Percentiles rank a stretch among this genome's conserved stretches.
These are phyloP conservation scores for Microsporum ferrugineum DNA, from an alignment of 2,329 filamentous ascomycete genomes.

Conservation along the genomic window DNA sequence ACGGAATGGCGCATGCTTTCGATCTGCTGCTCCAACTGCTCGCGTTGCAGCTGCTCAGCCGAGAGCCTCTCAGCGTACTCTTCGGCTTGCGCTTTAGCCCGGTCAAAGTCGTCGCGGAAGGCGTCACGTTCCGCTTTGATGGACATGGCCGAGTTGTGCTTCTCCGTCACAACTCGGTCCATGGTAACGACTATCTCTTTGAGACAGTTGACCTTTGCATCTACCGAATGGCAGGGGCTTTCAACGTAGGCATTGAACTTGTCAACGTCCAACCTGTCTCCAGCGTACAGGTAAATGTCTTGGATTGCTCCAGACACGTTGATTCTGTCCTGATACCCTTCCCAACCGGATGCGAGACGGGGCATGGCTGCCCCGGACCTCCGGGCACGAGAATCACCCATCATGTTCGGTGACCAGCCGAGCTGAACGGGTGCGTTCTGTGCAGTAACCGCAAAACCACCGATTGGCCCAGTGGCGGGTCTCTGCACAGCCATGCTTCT, in stretches of 20 bases:
- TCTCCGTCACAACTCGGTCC: background rate
- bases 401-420: background rate
- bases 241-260: slow-evolving; percentile 3
- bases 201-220: background rate
- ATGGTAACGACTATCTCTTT: background rate
- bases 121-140: slow-evolving; percentile 1
- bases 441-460: slow-evolving; percentile 1
- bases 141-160: background rate
- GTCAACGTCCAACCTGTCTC: slow-evolving; percentile 1
- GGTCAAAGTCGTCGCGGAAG: background rate
- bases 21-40: background rate
- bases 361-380: background rate
- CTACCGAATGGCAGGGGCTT: background rate
- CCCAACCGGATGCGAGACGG: slow-evolving; percentile 1
- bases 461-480: background rate
- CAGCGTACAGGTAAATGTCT: slow-evolving; percentile 2
- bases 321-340: slow-evolving; percentile 2
- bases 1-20: background rate
- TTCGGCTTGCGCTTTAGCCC: background rate
- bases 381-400: background rate
- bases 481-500: slow-evolving; percentile 2
- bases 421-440: background rate
- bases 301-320: background rate
- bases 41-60: background rate
- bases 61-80: slow-evolving; percentile 1